These are phyloP conservation scores for Botrytis fragariae DNA, from an alignment of 2,329 filamentous ascomycete species.

Conservation along the genomic window DNA sequence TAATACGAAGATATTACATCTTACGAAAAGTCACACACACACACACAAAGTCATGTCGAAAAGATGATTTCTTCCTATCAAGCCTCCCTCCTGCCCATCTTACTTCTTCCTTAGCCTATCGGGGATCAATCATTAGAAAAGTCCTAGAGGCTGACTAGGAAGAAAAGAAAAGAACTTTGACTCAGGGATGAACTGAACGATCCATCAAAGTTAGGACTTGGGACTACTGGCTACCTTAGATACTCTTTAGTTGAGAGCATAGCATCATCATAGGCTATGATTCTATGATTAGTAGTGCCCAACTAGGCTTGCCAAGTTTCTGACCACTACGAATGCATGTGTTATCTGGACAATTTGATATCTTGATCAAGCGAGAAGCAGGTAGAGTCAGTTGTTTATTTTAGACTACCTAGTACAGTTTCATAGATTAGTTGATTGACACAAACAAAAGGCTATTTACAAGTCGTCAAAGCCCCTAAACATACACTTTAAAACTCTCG, in stretches of 20 bases:
- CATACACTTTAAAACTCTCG: not conserved
- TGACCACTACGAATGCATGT: not conserved
- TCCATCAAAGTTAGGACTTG: not conserved
- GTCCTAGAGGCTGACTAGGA: not conserved
- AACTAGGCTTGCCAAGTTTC: not conserved
- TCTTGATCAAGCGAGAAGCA: not conserved
- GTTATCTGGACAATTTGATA: not conserved
- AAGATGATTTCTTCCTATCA: not conserved
- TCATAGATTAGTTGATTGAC: not conserved
- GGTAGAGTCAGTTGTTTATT: not conserved
- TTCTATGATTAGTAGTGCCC: not conserved
- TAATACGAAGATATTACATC: not conserved
- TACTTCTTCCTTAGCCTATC: not conserved
- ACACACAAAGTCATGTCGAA: not conserved
- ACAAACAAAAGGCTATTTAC: not conserved
- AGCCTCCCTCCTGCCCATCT: not conserved
- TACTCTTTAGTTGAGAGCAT: not conserved
- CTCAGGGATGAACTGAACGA: slow-evolving; percentile 4
- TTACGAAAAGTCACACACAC: no score
- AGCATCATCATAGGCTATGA: not conserved
- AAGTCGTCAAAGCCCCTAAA: not conserved
- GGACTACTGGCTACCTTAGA: not conserved
- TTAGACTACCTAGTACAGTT: not conserved
- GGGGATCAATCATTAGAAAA: not conserved
- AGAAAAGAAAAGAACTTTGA: slow-evolving; percentile 5